Percentiles rank a stretch among this genome's conserved stretches.
phyloP scores from a whole-genome alignment of 2,329 filamentous ascomycete species.

The Fusarium newnesense region DNA sequence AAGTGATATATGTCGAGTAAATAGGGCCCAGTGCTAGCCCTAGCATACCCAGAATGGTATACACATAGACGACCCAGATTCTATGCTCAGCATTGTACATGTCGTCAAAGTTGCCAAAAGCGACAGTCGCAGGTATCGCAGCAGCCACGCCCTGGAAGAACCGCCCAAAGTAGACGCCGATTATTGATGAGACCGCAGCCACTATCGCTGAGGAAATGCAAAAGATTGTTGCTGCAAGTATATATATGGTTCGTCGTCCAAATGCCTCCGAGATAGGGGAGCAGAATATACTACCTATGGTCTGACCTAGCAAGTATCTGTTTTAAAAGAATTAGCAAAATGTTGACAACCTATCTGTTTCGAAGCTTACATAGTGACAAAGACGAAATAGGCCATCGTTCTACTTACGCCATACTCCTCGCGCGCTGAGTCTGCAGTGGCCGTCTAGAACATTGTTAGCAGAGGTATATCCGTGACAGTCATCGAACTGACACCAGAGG shows the following conservation, averaged over 20 bases:
- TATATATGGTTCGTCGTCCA: neutral
- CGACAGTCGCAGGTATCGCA: accelerated
- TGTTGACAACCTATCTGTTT: accelerated
- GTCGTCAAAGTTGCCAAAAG: neutral
- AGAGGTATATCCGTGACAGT: neutral
- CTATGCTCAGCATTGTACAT: neutral
- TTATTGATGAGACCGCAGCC: neutral
- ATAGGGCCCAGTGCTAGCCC: slow-evolving; percentile 1
- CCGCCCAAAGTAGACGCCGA: accelerated
- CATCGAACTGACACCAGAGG: neutral
- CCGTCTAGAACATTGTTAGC: neutral
- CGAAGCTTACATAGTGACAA: neutral
- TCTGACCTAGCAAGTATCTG: neutral
- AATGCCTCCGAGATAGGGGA: neutral
- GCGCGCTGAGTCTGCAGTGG: neutral
- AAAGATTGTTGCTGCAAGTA: neutral
- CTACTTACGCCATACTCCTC: neutral
- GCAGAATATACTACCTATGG: neutral
- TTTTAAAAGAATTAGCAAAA: accelerated
- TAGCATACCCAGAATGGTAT: slow-evolving; percentile 12
- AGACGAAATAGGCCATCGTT: neutral
- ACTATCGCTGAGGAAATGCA: neutral
- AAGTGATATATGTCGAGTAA: neutral
- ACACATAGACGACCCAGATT: slow-evolving; percentile 12
- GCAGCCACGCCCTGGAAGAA: neutral